phyloP scores from a whole-genome alignment of 177 flowering plant genomes.

The Telopea speciosissima region DNA sequence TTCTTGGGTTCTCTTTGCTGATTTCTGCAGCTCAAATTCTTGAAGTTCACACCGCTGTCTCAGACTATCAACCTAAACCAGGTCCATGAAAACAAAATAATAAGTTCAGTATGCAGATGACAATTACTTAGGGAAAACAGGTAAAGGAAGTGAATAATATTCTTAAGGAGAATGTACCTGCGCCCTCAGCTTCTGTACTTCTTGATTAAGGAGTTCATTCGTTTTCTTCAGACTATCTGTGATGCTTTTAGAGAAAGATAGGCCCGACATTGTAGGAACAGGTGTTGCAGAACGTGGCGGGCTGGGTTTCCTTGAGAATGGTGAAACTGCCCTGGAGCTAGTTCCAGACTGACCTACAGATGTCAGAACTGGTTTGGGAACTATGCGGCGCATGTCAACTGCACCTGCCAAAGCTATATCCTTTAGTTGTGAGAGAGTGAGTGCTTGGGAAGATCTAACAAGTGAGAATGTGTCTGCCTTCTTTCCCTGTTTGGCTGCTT shows the following conservation, averaged over 20 bases:
- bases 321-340: constrained; percentile 84
- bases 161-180: constrained; percentile 44
- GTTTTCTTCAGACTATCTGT: constrained; percentile 88
- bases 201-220: constrained; percentile 85
- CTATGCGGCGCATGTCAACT: constrained; percentile 40
- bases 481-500: constrained; percentile 82
- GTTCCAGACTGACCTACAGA: constrained; percentile 44
- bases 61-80: constrained; percentile 72
- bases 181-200: constrained; percentile 69
- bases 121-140: neutral
- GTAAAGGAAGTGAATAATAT: neutral
- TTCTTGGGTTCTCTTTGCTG: constrained; percentile 72
- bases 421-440: constrained; percentile 55
- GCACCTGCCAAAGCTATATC: constrained; percentile 52
- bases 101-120: neutral
- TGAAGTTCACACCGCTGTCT: constrained; percentile 71
- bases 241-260: constrained; percentile 77
- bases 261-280: constrained; percentile 80
- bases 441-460: constrained; percentile 58
- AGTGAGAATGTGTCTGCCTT: constrained; percentile 62
- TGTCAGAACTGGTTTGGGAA: constrained; percentile 56
- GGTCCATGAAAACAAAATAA: constrained; percentile 13
- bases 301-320: constrained; percentile 87
- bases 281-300: constrained; percentile 98
- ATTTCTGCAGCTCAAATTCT: constrained; percentile 78